phyloP scores from a whole-genome alignment of 2,329 filamentous ascomycete species.

The Sporothrix schenckii region DNA sequence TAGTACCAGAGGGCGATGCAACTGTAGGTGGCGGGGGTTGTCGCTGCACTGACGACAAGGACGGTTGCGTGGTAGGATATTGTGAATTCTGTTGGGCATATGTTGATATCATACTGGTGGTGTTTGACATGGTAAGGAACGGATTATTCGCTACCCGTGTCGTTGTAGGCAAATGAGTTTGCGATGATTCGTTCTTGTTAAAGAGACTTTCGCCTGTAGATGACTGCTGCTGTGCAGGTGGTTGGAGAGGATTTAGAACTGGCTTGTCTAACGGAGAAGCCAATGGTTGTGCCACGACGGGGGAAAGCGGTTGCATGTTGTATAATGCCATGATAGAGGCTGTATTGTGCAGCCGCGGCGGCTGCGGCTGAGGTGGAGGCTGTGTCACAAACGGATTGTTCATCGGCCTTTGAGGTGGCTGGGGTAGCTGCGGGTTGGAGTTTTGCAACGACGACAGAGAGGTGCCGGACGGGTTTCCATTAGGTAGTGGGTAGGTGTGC shows the following conservation, averaged over 20 bases:
- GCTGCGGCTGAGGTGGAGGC: constrained; percentile 42
- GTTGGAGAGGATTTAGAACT: not conserved
- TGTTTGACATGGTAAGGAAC: constrained; percentile 49
- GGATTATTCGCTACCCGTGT: constrained; percentile 56
- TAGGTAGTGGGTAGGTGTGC: constrained; percentile 31
- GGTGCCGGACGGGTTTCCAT: constrained; percentile 30
- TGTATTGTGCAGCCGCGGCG: constrained; percentile 63
- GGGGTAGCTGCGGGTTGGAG: not conserved
- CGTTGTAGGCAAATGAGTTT: not conserved
- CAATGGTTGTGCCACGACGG: constrained; percentile 43
- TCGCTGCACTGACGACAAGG: constrained; percentile 16
- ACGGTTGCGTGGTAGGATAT: not conserved
- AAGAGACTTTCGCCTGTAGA: not conserved
- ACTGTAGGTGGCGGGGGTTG: constrained; percentile 32
- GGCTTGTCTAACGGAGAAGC: not conserved
- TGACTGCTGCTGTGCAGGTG: constrained; percentile 38
- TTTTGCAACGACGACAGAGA: constrained; percentile 16
- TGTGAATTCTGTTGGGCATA: not conserved
- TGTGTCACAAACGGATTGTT: constrained; percentile 43
- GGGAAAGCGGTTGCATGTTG: constrained; percentile 60
- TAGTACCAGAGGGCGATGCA: constrained; percentile 36
- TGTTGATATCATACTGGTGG: not conserved
- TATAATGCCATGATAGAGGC: constrained; percentile 77
- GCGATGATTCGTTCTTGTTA: not conserved
- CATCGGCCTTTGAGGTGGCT: constrained; percentile 32